These are phyloP conservation scores for Boletus speciosus DNA, from an alignment of 768 basidiomycete species.

Conservation along the genomic window DNA sequence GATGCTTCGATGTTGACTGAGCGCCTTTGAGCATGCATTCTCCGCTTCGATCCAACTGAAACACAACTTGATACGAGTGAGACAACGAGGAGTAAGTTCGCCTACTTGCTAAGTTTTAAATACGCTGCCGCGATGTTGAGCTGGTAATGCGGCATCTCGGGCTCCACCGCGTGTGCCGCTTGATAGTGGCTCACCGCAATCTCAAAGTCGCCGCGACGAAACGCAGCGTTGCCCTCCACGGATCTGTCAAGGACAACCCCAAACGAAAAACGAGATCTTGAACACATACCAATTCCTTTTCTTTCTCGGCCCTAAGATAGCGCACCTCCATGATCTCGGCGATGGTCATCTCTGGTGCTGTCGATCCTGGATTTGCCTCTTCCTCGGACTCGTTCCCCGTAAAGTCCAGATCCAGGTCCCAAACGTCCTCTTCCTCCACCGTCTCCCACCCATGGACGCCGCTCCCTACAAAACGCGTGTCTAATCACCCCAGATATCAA, in stretches of 20 bases:
- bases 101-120: slow-evolving; percentile 67
- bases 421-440: slow-evolving; percentile 71
- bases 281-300: slow-evolving; percentile 60
- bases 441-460: slow-evolving; percentile 74
- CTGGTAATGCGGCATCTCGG: slow-evolving; percentile 73
- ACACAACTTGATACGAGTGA: slow-evolving; percentile 16
- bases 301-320: slow-evolving; percentile 64
- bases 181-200: slow-evolving; percentile 57
- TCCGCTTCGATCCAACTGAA: slow-evolving; percentile 71
- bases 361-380: slow-evolving; percentile 37
- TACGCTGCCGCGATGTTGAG: slow-evolving; percentile 75
- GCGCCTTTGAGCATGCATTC: slow-evolving; percentile 61
- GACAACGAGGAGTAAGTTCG: slow-evolving; percentile 9
- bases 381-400: slow-evolving; percentile 53
- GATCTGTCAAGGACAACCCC: slow-evolving; percentile 4
- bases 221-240: slow-evolving; percentile 62
- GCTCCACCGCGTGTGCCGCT: slow-evolving; percentile 58
- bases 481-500: neutral
- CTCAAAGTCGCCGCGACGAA: slow-evolving; percentile 57
- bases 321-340: slow-evolving; percentile 74
- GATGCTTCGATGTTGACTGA: slow-evolving; percentile 60
- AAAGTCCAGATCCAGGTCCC: slow-evolving; percentile 71
- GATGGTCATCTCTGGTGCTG: slow-evolving; percentile 51
- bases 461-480: slow-evolving; percentile 33
- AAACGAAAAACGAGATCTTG: neutral